phyloP scores from a whole-genome alignment of 2,329 filamentous ascomycete species.

The Penicillium sp. region DNA sequence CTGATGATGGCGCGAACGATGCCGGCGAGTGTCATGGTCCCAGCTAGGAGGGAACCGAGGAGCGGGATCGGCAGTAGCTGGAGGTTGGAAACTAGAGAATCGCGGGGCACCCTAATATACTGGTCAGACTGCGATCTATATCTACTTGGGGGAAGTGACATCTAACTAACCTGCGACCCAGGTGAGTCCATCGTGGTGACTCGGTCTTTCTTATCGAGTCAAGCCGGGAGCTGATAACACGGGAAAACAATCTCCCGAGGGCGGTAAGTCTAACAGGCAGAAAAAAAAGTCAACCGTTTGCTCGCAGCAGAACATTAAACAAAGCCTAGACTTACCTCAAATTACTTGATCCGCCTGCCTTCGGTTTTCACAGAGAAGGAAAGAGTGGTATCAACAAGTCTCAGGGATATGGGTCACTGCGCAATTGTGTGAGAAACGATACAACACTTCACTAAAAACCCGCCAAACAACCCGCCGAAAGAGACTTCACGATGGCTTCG shows the following conservation, averaged over 20 bases:
- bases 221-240: conserved; percentile 16
- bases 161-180: conserved; percentile 35
- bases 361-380: neutral
- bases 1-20: conserved; percentile 18
- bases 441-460: neutral
- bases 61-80: conserved; percentile 26
- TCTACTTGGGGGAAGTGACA: neutral
- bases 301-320: neutral
- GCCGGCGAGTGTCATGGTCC: neutral
- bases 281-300: conserved; percentile 34
- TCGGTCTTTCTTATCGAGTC: conserved; percentile 11
- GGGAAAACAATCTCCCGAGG: conserved; percentile 27
- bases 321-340: conserved; percentile 1
- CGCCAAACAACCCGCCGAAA: conserved; percentile 10
- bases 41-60: conserved; percentile 3
- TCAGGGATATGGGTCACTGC: conserved; percentile 7
- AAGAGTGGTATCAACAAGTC: neutral
- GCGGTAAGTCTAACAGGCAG: conserved; percentile 18
- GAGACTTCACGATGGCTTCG: conserved; percentile 64
- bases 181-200: conserved; percentile 38
- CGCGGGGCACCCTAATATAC: conserved; percentile 57
- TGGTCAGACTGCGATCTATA: neutral
- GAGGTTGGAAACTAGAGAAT: conserved; percentile 71
- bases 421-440: conserved; percentile 6
- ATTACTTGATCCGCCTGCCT: neutral